phyloP scores from a whole-genome alignment of 306 rosid species.

The Glycine soja region DNA sequence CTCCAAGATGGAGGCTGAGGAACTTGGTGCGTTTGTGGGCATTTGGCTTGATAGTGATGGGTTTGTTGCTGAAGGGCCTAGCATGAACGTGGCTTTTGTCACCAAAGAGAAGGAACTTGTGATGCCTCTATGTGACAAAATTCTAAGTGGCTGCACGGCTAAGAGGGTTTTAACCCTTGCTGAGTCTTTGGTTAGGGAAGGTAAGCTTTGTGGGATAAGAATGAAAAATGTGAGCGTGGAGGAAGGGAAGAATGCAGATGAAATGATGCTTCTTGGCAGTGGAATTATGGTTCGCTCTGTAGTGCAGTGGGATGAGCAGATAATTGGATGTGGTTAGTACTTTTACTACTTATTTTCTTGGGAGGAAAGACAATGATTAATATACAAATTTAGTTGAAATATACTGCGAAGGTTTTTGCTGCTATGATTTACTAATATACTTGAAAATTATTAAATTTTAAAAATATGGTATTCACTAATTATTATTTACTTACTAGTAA shows the following conservation, averaged over 20 bases:
- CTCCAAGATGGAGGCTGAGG: conserved; percentile 89
- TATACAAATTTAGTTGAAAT: too few species aligned
- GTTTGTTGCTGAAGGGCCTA: conserved; percentile 90
- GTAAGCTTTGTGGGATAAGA: conserved; percentile 60
- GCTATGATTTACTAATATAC: too few species aligned
- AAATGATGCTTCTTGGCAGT: conserved; percentile 94
- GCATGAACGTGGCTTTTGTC: conserved; percentile 91
- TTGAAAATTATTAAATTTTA: too few species aligned
- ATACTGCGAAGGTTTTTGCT: too few species aligned
- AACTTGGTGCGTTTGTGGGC: conserved; percentile 76
- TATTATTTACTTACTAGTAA: too few species aligned
- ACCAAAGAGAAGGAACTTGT: conserved; percentile 71
- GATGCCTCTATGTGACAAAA: conserved; percentile 80
- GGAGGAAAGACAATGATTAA: too few species aligned
- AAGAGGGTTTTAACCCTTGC: conserved; percentile 73
- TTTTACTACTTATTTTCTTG: too few species aligned
- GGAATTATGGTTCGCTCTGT: conserved; percentile 78
- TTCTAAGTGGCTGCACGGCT: conserved; percentile 86
- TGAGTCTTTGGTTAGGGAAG: conserved; percentile 60
- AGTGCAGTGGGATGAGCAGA: conserved; percentile 80
- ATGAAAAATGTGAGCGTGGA: conserved; percentile 65
- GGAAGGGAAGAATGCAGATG: conserved; percentile 78
- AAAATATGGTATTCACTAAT: too few species aligned
- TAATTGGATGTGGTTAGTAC: conserved; percentile 55
- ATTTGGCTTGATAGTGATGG: conserved; percentile 89